Evolutionary conservation across 805 yeast genomes (phyloP), one percentile per base, ranked within the genome.

Genomic region (Candida sphagnicola): DNA sequence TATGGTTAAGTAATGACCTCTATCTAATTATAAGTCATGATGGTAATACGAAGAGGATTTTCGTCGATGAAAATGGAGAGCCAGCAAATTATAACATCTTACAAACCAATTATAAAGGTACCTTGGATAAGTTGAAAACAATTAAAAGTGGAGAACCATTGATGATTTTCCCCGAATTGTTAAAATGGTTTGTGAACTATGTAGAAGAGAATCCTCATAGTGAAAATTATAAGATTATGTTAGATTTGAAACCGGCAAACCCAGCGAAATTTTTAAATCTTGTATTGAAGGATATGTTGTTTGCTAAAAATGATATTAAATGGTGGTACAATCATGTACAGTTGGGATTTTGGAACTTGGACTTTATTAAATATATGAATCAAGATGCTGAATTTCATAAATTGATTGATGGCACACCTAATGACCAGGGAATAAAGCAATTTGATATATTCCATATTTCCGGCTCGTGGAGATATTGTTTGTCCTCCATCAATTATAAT

Each of bases 11-110:
- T 16, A 45, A 47, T 18, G 74, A 68, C 48, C 49, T 58, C 11
- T 65, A 61, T 17, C 43, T 67, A 40, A 64, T 68, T 12, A 60
- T 68, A 3, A 62, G 67, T 3, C 74, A 68, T 45, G 74, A 68
- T 43, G 55, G 47, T 6, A 56, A 44, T 39, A 68, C 74, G 24
- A 61, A 63, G 26, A 47, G 74, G 13, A 52, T 62, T 12, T 68
- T 65, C 42, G 58, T 57, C 24, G 61, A 59, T 41, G 49, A 47
- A 5, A 48, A 63, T 33, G 72, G 72, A 5, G 44, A 57, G 8
- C 61, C 58, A 16, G 49, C 72, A 8, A 54, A 65, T 43, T 62
- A 49, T 43, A 52, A 56, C 43, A 67, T 68, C 23, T 49, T 63
- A 10, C 44, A 61, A 8, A 57, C 67, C 4, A 44, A 52, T 25